These are phyloP conservation scores for Tubosaeta brunneosetosa DNA, from an alignment of 768 basidiomycete species.

Conservation along the genomic window DNA sequence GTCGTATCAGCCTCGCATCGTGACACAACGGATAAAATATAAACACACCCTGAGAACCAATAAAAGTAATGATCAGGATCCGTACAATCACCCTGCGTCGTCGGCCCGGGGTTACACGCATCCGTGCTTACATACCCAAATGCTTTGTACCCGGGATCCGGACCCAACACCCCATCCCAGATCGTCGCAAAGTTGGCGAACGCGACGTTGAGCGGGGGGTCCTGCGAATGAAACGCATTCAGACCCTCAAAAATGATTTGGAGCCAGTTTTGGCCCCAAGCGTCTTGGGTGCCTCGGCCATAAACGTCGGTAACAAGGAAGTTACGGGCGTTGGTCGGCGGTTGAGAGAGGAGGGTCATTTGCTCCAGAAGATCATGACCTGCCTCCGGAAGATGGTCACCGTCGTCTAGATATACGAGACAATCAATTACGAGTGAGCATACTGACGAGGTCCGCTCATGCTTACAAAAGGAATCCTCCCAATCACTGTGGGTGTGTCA, in stretches of 20 bases:
- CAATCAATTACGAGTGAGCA: background rate
- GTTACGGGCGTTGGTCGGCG: conserved; percentile 47
- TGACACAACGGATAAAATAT: background rate
- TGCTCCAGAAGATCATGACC: conserved; percentile 41
- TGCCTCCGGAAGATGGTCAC: conserved; percentile 43
- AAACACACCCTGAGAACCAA: conserved; percentile 45
- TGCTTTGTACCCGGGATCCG: conserved; percentile 40
- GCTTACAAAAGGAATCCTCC: conserved; percentile 38
- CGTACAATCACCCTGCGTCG: conserved; percentile 31
- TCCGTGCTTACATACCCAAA: conserved; percentile 46
- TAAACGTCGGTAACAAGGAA: conserved; percentile 51
- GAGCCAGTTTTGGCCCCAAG: conserved; percentile 44
- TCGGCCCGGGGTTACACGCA: conserved; percentile 34
- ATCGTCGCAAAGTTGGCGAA: conserved; percentile 46
- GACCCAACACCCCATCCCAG: conserved; percentile 45
- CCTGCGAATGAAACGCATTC: conserved; percentile 27
- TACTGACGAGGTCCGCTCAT: background rate
- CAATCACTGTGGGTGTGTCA: conserved; percentile 34
- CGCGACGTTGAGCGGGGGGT: conserved; percentile 36
- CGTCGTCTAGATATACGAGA: conserved; percentile 32
- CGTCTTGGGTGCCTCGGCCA: conserved; percentile 39
- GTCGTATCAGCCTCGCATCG: background rate
- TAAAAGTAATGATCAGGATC: conserved; percentile 50
- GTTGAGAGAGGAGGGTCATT: conserved; percentile 41
- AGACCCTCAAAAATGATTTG: conserved; percentile 44